phyloP scores from a whole-genome alignment of 2,329 filamentous ascomycete genomes.

The Phoma herbarum region DNA sequence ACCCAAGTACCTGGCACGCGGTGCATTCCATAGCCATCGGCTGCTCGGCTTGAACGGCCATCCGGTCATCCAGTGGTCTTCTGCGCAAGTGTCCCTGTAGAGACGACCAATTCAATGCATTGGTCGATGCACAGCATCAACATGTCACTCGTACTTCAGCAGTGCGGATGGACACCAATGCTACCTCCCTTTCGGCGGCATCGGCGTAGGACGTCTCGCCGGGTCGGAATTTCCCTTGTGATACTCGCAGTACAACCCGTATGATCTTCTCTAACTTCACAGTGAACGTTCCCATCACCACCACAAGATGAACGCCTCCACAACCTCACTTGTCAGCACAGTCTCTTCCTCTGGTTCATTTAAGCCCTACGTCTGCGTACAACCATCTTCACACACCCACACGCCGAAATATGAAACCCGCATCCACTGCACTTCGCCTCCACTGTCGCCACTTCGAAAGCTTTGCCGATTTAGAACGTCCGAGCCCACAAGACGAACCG shows the following conservation, averaged over 20 bases:
- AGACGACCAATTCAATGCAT: too few species aligned
- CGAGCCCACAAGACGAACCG: background rate
- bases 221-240: background rate
- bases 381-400: background rate
- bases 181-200: background rate
- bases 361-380: background rate
- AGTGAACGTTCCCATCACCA: too few species aligned
- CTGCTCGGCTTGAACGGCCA: background rate
- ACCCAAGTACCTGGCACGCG: background rate
- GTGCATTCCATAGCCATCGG: background rate
- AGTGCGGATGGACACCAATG: background rate
- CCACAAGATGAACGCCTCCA: background rate
- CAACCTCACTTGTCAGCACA: constrained; percentile 12
- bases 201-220: background rate
- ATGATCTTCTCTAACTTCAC: background rate
- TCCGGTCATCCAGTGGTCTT: background rate
- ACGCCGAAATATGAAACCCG: background rate
- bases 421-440: background rate
- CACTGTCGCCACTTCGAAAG: background rate
- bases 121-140: background rate
- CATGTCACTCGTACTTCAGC: background rate
- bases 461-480: background rate
- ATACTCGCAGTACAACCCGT: background rate
- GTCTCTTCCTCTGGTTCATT: background rate
- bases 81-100: background rate